A percentile compares a stretch with the other conserved stretches of the same genome.
phyloP scores from a whole-genome alignment of 257 asterid species.

The Ilex aquifolium region DNA sequence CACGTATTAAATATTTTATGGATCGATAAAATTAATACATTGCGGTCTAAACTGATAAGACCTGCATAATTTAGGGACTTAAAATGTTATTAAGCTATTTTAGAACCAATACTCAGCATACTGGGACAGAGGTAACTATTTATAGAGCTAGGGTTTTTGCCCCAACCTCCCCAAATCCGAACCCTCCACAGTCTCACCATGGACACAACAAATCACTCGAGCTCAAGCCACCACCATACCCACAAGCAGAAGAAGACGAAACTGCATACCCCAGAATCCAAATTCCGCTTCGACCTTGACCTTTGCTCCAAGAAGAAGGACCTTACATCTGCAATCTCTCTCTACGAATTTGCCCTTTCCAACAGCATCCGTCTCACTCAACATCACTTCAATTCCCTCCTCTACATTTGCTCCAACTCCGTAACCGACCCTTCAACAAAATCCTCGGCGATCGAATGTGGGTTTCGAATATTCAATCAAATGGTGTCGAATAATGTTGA shows the following conservation, averaged over 20 bases:
- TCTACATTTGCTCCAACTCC: constrained; percentile 72
- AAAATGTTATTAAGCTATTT: too few species aligned
- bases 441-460: constrained; percentile 60
- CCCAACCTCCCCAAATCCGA: too few species aligned
- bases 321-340: constrained; percentile 63
- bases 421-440: constrained; percentile 34
- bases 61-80: too few species aligned
- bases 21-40: too few species aligned
- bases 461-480: constrained; percentile 49
- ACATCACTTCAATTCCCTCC: constrained; percentile 71
- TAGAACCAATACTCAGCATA: too few species aligned
- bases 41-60: too few species aligned
- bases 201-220: neutral
- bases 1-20: too few species aligned
- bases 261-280: constrained; percentile 60
- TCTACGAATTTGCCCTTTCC: constrained; percentile 51
- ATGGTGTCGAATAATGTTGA: constrained; percentile 28
- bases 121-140: too few species aligned
- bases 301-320: constrained; percentile 59
- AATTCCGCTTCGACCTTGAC: constrained; percentile 65
- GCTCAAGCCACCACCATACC: constrained; percentile 28
- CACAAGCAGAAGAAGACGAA: constrained; percentile 41
- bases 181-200: too few species aligned
- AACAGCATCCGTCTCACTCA: constrained; percentile 37
- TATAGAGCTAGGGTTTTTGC: too few species aligned